Evolutionary conservation across 2,329 filamentous ascomycete species (phyloP).

Genomic region (Neofusicoccum cordaticola): DNA sequence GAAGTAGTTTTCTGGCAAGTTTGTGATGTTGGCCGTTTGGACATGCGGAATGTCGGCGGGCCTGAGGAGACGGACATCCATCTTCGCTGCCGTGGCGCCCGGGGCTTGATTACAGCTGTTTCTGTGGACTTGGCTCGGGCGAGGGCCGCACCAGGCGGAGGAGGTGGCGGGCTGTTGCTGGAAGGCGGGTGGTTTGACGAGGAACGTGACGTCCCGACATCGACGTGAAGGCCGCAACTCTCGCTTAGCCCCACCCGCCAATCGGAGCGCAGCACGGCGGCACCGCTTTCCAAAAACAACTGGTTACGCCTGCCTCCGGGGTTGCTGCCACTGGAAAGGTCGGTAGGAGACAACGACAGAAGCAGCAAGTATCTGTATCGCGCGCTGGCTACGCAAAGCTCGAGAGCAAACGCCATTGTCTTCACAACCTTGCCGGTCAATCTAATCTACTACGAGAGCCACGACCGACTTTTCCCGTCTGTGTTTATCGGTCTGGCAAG

Average conservation of each 20-base stretch:
- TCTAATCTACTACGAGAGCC: no score
- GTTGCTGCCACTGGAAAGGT: no score
- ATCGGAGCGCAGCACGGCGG: not conserved
- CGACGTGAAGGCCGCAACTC: not conserved
- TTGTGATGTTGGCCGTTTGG: conserved; percentile 97
- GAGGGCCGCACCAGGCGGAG: not conserved
- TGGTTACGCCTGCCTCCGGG: not conserved
- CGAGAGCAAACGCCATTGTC: no score
- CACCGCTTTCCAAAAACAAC: not conserved
- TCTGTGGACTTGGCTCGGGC: not conserved
- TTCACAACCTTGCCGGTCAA: no score
- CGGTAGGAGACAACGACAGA: not conserved
- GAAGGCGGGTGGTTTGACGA: not conserved
- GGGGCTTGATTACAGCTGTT: not conserved
- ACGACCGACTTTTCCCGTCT: no score
- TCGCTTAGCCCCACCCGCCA: conserved; percentile 3
- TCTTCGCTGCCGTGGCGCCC: conserved; percentile 37
- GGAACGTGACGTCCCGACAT: not conserved
- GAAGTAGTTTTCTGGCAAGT: conserved; percentile 99
- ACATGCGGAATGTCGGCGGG: conserved; percentile 84
- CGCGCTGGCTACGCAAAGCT: not conserved
- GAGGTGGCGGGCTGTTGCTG: not conserved
- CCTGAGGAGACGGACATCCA: conserved; percentile 88
- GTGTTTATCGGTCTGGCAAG: not conserved
- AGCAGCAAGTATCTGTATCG: not conserved